These are phyloP conservation scores for Ophiostoma novo-ulmi DNA, from an alignment of 2,329 filamentous ascomycete genomes.

Conservation along the genomic window DNA sequence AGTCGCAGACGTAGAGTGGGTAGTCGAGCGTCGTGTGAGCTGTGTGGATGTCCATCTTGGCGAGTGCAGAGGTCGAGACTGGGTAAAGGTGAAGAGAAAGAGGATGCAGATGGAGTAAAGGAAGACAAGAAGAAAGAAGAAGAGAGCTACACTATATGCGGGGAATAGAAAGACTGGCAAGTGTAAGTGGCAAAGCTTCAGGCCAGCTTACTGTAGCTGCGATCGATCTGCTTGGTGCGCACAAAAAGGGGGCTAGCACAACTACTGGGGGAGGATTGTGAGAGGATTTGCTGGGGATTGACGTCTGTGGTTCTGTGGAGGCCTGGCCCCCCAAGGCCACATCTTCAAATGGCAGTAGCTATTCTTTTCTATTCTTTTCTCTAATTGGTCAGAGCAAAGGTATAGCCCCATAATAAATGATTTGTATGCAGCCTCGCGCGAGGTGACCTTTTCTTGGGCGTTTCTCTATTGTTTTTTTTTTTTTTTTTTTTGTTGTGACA, in stretches of 20 bases:
- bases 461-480: background rate
- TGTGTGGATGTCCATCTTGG: constrained; percentile 37
- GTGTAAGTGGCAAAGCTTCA: background rate
- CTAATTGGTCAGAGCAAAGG: background rate
- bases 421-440: background rate
- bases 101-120: background rate
- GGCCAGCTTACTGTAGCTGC: background rate
- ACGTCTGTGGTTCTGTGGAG: constrained; percentile 15
- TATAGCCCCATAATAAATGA: background rate
- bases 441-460: background rate
- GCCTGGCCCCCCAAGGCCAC: constrained; percentile 1
- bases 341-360: constrained; percentile 4
- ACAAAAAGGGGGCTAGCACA: constrained; percentile 11
- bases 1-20: constrained; percentile 82
- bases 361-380: background rate
- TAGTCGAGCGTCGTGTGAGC: constrained; percentile 69
- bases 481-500: background rate
- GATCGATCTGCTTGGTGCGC: constrained; percentile 1
- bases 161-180: background rate
- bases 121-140: background rate
- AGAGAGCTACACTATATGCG: background rate
- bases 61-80: background rate
- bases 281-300: background rate
- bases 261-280: background rate
- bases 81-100: background rate